phyloP scores from a whole-genome alignment of 306 rosid genomes.

The Parietaria judaica region DNA sequence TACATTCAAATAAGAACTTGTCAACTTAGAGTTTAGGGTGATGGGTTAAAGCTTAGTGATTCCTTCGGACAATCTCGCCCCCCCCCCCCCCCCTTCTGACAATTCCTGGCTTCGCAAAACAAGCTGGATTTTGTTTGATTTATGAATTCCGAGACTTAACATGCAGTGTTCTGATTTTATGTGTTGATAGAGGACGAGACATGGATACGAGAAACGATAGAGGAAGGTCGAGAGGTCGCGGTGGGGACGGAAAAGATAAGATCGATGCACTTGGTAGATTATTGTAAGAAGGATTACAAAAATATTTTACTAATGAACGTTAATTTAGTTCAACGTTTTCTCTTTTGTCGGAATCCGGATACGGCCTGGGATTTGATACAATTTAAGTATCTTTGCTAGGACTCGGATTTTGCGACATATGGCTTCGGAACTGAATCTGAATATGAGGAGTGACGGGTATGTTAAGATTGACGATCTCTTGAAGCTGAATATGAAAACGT shows the following conservation, averaged over 20 bases:
- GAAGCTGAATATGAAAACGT: conserved; percentile 64
- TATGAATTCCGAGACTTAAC: too few species aligned
- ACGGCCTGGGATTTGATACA: not conserved
- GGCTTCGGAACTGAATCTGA: conserved; percentile 75
- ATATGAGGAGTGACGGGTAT: conserved; percentile 67
- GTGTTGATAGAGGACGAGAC: conserved; percentile 46
- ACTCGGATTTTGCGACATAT: conserved; percentile 82
- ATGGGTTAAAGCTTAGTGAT: too few species aligned
- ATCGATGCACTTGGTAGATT: conserved; percentile 92
- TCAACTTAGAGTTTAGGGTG: too few species aligned
- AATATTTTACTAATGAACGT: not conserved
- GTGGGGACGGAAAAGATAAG: conserved; percentile 64
- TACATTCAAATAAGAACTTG: too few species aligned
- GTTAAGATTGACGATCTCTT: conserved; percentile 71
- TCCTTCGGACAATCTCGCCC: too few species aligned
- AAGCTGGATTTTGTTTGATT: too few species aligned
- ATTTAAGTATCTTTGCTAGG: conserved; percentile 22
- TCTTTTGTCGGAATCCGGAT: not conserved
- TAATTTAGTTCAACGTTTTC: not conserved
- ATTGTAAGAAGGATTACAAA: conserved; percentile 43
- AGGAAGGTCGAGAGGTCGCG: conserved; percentile 44
- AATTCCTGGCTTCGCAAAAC: too few species aligned
- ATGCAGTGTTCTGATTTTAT: conserved; percentile 6
- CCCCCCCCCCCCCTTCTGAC: too few species aligned
- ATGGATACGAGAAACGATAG: conserved; percentile 37